A percentile compares a stretch with the other conserved stretches of the same genome.
These are phyloP conservation scores for Boletus rufocinnamomeus DNA, from an alignment of 768 basidiomycete genomes.

Conservation along the genomic window DNA sequence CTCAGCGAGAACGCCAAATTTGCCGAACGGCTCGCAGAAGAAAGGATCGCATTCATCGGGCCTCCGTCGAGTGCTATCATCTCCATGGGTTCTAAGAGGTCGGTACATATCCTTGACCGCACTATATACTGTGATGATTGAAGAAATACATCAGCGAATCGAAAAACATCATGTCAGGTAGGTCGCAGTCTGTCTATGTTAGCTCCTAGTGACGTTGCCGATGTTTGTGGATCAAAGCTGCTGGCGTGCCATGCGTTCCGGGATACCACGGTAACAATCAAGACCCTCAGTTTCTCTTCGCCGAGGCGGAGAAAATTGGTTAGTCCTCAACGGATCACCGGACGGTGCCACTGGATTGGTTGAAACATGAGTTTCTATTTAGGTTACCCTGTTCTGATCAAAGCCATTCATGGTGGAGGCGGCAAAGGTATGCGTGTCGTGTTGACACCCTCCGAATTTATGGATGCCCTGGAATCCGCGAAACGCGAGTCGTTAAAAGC, in stretches of 20 bases:
- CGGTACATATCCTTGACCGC: conserved; percentile 5
- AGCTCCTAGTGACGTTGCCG: not conserved
- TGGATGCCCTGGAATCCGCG: conserved; percentile 81
- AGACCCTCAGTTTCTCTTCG: conserved; percentile 65
- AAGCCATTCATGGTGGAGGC: conserved; percentile 94
- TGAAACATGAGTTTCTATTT: not conserved
- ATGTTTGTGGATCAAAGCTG: conserved; percentile 49
- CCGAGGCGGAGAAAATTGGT: conserved; percentile 75
- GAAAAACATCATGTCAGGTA: conserved; percentile 91
- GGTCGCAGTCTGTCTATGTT: conserved; percentile 16
- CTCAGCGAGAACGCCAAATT: conserved; percentile 90
- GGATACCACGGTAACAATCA: conserved; percentile 91
- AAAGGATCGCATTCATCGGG: conserved; percentile 88
- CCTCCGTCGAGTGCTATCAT: conserved; percentile 86
- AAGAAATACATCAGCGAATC: conserved; percentile 62
- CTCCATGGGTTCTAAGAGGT: conserved; percentile 97
- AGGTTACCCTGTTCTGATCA: conserved; percentile 93
- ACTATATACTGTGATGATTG: not conserved
- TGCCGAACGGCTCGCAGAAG: conserved; percentile 68
- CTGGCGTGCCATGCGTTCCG: conserved; percentile 90
- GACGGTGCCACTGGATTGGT: not conserved
- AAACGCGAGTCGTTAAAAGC: conserved; percentile 86
- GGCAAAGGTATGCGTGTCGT: conserved; percentile 96
- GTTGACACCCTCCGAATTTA: conserved; percentile 63
- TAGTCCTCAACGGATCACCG: not conserved